A percentile compares a stretch with the other conserved stretches of the same genome.
These are phyloP conservation scores for Leccinum arenicola DNA, from an alignment of 768 basidiomycete species.

Conservation along the genomic window DNA sequence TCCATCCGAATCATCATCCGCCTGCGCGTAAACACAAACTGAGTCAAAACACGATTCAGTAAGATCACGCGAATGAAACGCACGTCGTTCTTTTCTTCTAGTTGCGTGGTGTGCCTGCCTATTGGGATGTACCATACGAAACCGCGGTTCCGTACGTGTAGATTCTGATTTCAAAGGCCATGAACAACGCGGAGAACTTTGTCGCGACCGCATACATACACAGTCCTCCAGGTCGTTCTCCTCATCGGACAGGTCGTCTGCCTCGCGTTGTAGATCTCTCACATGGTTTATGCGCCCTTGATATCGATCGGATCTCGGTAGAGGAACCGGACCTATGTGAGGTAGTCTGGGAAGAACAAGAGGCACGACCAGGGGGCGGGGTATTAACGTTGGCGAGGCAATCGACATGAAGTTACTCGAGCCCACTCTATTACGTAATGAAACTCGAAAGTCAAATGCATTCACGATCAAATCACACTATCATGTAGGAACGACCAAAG, in stretches of 20 bases:
- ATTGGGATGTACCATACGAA: constrained; percentile 69
- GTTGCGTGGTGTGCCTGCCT: constrained; percentile 67
- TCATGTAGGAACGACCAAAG: constrained; percentile 84
- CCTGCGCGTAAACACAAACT: constrained; percentile 19
- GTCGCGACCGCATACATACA: constrained; percentile 38
- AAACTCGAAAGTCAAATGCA: not conserved
- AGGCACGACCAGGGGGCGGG: constrained; percentile 61
- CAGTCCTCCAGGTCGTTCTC: constrained; percentile 78
- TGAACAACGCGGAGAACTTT: not conserved
- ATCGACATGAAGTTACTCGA: constrained; percentile 41
- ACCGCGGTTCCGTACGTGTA: constrained; percentile 62
- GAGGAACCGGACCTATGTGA: constrained; percentile 61
- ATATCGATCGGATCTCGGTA: constrained; percentile 45
- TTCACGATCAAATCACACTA: not conserved
- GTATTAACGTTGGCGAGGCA: constrained; percentile 71
- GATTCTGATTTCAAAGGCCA: constrained; percentile 40
- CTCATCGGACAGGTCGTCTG: constrained; percentile 83
- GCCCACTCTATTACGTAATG: not conserved
- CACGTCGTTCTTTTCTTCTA: constrained; percentile 86
- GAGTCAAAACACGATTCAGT: not conserved
- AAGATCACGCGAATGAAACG: constrained; percentile 15
- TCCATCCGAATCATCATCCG: constrained; percentile 35
- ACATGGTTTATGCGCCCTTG: constrained; percentile 58
- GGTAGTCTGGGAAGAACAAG: constrained; percentile 63
- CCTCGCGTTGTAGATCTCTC: constrained; percentile 71